Conservation (phyloP, 2,329 filamentous ascomycete genomes). For the Pseudogymnoascus sp. region DNA sequence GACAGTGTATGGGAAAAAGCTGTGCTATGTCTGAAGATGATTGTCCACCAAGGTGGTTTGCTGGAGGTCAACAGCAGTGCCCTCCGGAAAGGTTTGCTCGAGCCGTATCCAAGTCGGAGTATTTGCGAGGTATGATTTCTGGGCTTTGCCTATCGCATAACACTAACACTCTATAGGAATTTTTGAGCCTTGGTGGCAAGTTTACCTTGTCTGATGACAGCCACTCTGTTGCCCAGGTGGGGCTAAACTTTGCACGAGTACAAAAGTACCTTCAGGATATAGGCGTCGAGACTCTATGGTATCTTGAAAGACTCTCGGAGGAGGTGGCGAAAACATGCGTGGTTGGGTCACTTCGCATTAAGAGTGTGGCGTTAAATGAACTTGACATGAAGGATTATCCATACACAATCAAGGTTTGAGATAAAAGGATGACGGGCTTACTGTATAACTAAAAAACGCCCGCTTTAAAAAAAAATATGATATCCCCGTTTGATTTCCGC, state of each 20-base stretch:
- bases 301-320: not conserved
- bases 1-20: slow-evolving; percentile 68
- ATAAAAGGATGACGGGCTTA: not conserved
- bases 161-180: slow-evolving; percentile 43
- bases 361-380: not conserved
- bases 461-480: not conserved
- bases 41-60: slow-evolving; percentile 67
- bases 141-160: slow-evolving; percentile 8
- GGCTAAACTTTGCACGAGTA: slow-evolving; percentile 68
- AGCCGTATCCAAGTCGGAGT: slow-evolving; percentile 76
- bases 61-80: slow-evolving; percentile 85
- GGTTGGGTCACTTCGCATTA: not conserved
- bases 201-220: slow-evolving; percentile 95
- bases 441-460: not conserved
- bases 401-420: not conserved
- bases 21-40: slow-evolving; percentile 61
- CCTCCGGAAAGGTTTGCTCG: slow-evolving; percentile 77
- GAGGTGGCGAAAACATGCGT: not conserved
- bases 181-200: slow-evolving; percentile 61
- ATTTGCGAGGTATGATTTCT: slow-evolving; percentile 59
- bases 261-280: slow-evolving; percentile 61
- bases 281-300: slow-evolving; percentile 54
- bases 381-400: not conserved
- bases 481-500: slow-evolving; percentile 39
- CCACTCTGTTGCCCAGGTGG: slow-evolving; percentile 79